These are phyloP conservation scores for Miamiensis avidus DNA, from an alignment of 169 alveolate species.

Conservation along the genomic window DNA sequence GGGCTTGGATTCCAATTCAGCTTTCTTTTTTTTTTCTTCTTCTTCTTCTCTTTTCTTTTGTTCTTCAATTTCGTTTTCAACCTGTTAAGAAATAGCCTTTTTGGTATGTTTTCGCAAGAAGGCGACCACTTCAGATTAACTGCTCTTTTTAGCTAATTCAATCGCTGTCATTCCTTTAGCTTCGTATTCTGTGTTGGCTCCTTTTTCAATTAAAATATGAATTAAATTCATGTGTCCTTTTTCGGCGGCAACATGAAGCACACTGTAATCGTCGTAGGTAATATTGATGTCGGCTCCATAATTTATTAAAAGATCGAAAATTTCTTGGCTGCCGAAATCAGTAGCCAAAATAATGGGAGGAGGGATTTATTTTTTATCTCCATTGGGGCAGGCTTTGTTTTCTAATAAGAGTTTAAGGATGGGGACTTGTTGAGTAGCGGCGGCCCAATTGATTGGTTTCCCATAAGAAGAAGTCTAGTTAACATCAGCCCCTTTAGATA, in stretches of 20 bases:
- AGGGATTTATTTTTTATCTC: slow-evolving; percentile 21
- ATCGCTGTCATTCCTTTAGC: slow-evolving; percentile 22
- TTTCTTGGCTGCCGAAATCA: slow-evolving; percentile 31
- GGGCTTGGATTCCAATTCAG: not conserved
- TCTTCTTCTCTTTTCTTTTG: slow-evolving; percentile 8
- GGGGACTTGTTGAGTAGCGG: slow-evolving; percentile 9
- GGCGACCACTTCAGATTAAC: slow-evolving; percentile 19
- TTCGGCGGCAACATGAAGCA: slow-evolving; percentile 35
- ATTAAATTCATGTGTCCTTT: slow-evolving; percentile 35
- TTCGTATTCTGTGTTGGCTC: slow-evolving; percentile 32
- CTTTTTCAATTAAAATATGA: slow-evolving; percentile 9
- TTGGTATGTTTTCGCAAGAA: slow-evolving; percentile 18
- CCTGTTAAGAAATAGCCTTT: slow-evolving; percentile 15
- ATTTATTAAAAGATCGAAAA: slow-evolving; percentile 20
- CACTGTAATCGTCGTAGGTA: slow-evolving; percentile 36
- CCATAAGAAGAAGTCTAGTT: slow-evolving; percentile 31
- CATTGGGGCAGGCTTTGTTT: slow-evolving; percentile 38
- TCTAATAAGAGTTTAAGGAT: slow-evolving; percentile 13
- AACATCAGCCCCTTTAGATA: slow-evolving; percentile 25
- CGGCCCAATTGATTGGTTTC: slow-evolving; percentile 40
- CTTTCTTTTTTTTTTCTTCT: slow-evolving; percentile 7
- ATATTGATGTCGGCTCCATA: slow-evolving; percentile 30
- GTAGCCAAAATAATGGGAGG: slow-evolving; percentile 21
- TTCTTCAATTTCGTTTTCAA: not conserved
- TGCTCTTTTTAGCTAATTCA: slow-evolving; percentile 26